Conservation (phyloP, 2,329 filamentous ascomycete species). For the Lachnellula willkommii region DNA sequence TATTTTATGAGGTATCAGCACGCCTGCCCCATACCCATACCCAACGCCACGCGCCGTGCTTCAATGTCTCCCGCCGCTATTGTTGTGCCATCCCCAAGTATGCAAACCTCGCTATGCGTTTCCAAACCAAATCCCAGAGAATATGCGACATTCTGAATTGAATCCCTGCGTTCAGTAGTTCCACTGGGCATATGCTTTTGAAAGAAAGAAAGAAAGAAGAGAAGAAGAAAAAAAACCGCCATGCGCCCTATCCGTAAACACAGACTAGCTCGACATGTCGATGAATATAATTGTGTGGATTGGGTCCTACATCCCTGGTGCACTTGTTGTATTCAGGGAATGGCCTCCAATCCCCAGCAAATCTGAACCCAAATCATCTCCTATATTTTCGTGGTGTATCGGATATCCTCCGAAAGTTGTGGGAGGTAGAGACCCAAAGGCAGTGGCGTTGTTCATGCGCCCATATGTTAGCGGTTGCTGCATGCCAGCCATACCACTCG, state of each 20-base stretch:
- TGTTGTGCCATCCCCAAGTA: background rate
- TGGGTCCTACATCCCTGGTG: background rate
- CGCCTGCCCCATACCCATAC: conserved; percentile 5
- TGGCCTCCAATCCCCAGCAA: background rate
- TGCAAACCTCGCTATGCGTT: conserved; percentile 12
- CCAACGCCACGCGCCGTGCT: conserved; percentile 22
- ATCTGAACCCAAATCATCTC: background rate
- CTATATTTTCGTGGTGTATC: background rate
- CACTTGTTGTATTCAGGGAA: conserved; percentile 6
- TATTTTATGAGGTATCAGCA: background rate
- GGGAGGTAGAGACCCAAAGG: background rate
- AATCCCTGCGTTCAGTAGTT: too few relatives aligned
- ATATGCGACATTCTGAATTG: background rate
- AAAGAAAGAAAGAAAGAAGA: background rate
- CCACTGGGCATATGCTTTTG: conserved; percentile 3
- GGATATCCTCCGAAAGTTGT: background rate
- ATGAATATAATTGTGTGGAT: too few relatives aligned
- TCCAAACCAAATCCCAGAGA: background rate
- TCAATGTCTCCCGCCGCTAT: conserved; percentile 5
- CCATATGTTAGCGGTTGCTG: conserved; percentile 5
- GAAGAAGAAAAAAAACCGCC: background rate
- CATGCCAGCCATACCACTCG: conserved; percentile 2
- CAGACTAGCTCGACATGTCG: too few relatives aligned
- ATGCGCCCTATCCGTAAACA: background rate
- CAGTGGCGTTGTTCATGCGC: conserved; percentile 5